Evolutionary conservation across 345 rosid genomes (phyloP), one percentile per base, ranked within the genome.

Genomic region (Brassica incana): DNA sequence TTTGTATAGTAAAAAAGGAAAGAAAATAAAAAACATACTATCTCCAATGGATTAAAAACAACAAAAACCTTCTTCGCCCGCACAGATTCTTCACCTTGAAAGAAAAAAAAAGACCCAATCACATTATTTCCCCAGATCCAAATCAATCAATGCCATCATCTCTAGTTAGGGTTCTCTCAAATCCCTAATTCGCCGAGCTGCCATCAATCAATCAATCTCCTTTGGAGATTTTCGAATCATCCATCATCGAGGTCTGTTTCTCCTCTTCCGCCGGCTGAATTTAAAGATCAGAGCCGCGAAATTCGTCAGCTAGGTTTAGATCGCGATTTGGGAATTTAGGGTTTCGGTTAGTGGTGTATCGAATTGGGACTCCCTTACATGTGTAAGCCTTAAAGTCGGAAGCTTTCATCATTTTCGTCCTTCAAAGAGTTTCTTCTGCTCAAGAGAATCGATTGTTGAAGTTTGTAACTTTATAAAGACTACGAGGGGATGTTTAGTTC

Each of bases 401-500:
- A 76, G 65, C 40, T 69, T n/a, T 48, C n/a, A 27, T 36, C 32
- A 60, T 8, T 58, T 71, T 23, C 43, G 6, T 11, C 67, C 68
- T 73, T 16, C 45, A 29, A 60, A 70, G 72, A 45, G 78, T 61
- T 69, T 67, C 66, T 67, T 75, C 68, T 67, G 77, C 66, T 76
- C 60, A 56, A 61, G 67, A 73, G 74, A 67, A 70, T 9, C 82
- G 73, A 72, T 78, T 75, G 25, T 63, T 67, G 50, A 75, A 62
- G 72, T 74, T 73, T 73, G 82, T 85, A 45, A 72, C 81, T 80
- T 29, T 61, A 78, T 74, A 74, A 81, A 69, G 56, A 83, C 52
- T 80, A 63, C 45, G 68, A 59, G 74, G 80, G 88, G 83, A 91
- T 91, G 97, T 89, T 87, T 81, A 85, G 86, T 84, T 86, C 97